Evolutionary conservation across 163 green algal species (phyloP).

Genomic region (Chlamydomonas reinhardtii): DNA sequence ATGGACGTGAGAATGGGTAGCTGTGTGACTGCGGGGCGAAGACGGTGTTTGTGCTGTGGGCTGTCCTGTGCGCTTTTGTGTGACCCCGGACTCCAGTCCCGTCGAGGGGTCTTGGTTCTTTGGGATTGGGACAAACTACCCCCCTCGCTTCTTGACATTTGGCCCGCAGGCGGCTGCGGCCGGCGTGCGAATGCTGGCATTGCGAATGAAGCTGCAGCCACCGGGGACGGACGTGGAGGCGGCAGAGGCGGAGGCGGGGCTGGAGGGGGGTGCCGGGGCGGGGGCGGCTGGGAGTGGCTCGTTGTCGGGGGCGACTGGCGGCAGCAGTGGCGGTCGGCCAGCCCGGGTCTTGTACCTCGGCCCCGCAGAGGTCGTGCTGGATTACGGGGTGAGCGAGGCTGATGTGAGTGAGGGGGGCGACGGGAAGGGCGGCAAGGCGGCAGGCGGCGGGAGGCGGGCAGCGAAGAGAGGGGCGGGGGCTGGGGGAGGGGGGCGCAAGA

Average conservation of each 20-base stretch:
- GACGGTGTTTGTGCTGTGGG: too few species aligned
- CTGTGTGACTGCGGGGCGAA: too few species aligned
- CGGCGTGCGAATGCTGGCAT: constrained; percentile 20
- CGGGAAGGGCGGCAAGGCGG: not conserved
- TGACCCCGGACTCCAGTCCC: too few species aligned
- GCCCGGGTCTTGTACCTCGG: constrained; percentile 24
- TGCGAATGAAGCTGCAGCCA: constrained; percentile 7
- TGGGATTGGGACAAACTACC: too few species aligned
- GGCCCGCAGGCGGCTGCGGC: constrained; percentile 4
- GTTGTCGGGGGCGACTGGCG: too few species aligned
- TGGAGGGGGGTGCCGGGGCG: not conserved
- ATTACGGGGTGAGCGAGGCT: not conserved
- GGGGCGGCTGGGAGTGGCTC: not conserved
- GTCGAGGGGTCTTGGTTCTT: too few species aligned
- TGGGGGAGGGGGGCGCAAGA: not conserved
- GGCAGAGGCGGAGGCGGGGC: too few species aligned
- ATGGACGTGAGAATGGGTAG: too few species aligned
- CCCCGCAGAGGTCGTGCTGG: not conserved
- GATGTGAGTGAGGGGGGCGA: not conserved
- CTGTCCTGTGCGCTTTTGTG: too few species aligned
- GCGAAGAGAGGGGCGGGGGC: not conserved
- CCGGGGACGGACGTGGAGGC: not conserved
- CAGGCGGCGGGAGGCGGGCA: not conserved
- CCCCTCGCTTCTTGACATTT: too few species aligned
- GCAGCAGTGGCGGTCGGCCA: too few species aligned